These are phyloP conservation scores for Phialophora tarda DNA, from an alignment of 2,329 filamentous ascomycete species.

Conservation along the genomic window DNA sequence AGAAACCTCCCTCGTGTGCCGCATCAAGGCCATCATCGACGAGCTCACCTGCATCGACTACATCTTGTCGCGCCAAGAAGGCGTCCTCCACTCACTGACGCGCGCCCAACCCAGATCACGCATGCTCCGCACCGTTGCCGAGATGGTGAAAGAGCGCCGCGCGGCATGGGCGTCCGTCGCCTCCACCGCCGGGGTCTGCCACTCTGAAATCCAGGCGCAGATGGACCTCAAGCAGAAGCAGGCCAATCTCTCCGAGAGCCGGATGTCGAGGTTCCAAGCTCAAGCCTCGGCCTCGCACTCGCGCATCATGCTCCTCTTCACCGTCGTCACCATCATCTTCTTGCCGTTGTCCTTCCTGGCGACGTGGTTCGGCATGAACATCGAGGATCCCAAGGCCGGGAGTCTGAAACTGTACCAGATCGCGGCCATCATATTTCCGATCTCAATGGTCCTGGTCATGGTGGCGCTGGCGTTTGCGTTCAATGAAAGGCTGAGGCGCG, in stretches of 20 bases:
- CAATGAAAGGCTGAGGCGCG: conserved; percentile 8
- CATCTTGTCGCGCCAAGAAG: conserved; percentile 21
- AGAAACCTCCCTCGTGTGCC: conserved; percentile 32
- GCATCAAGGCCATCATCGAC: conserved; percentile 40
- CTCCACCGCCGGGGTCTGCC: conserved; percentile 7
- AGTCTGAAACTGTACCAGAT: conserved; percentile 13
- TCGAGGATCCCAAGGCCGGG: conserved; percentile 15
- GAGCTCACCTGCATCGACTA: conserved; percentile 40
- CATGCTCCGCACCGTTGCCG: conserved; percentile 16
- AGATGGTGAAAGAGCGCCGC: conserved; percentile 23
- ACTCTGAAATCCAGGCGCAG: conserved; percentile 20
- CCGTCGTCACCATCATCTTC: conserved; percentile 44
- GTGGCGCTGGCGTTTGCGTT: conserved; percentile 21
- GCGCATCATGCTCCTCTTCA: conserved; percentile 42
- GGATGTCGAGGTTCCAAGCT: conserved; percentile 16
- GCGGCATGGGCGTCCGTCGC: conserved; percentile 8
- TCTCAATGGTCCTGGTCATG: conserved; percentile 16
- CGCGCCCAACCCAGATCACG: conserved; percentile 15
- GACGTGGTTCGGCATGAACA: conserved; percentile 45
- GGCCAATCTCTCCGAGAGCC: conserved; percentile 32
- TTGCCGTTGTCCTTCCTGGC: conserved; percentile 44
- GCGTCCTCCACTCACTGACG: conserved; percentile 11
- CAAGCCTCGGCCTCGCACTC: conserved; percentile 5
- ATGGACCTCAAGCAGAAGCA: conserved; percentile 37
- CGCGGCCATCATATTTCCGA: conserved; percentile 21